Percentiles rank a stretch among this genome's conserved stretches.
Conservation (phyloP, 306 rosid genomes). For the Lathyrus tuberosus region DNA sequence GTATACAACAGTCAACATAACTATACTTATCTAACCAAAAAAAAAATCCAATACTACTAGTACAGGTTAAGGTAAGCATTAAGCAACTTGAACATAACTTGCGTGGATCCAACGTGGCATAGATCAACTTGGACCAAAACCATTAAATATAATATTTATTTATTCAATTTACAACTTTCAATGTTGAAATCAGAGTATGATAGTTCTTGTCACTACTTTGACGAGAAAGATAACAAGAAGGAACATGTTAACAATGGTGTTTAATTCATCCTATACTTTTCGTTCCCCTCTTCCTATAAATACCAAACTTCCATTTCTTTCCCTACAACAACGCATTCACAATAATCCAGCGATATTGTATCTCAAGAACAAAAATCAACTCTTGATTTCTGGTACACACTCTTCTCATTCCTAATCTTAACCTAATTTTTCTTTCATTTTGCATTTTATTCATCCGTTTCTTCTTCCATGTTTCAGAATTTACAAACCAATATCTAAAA, state of each 20-base stretch:
- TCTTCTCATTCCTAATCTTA: not conserved
- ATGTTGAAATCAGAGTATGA: conserved; percentile 14
- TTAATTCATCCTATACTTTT: conserved; percentile 28
- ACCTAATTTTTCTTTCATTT: not conserved
- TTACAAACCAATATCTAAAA: conserved; percentile 38
- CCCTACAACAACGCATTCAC: not conserved
- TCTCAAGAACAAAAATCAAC: not conserved
- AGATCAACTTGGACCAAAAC: not conserved
- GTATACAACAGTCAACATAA: not conserved
- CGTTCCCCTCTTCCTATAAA: conserved; percentile 58
- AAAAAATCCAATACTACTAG: too few relatives aligned
- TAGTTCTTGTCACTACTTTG: not conserved
- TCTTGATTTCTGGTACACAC: conserved; percentile 57
- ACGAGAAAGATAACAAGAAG: conserved; percentile 29
- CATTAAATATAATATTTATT: not conserved
- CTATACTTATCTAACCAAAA: not conserved
- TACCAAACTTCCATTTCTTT: conserved; percentile 36
- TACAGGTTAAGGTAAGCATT: not conserved
- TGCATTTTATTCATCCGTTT: not conserved
- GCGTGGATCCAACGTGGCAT: conserved; percentile 69
- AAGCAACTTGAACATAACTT: not conserved
- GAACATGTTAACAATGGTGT: conserved; percentile 56
- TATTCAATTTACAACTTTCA: not conserved
- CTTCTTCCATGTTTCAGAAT: conserved; percentile 52
- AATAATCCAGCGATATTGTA: not conserved